Conservation (phyloP, 306 rosid species). For the Cicer yamashitae region DNA sequence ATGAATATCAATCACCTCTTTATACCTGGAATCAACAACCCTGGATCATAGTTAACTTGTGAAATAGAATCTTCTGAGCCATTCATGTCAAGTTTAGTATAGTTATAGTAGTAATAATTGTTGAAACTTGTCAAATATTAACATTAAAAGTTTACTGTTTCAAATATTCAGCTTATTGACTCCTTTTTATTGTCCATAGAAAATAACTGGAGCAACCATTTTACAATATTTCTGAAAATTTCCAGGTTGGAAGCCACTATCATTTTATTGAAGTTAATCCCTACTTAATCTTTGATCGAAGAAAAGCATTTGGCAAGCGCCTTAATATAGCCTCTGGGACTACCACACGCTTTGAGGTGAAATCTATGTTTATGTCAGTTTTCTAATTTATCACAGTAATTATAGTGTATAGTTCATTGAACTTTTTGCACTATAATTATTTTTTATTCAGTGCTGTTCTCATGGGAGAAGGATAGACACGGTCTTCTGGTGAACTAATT, state of each 20-base stretch:
- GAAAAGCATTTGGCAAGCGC: constrained; percentile 82
- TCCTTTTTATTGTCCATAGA: constrained; percentile 12
- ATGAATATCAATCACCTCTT: constrained; percentile 13
- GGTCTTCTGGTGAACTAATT: constrained; percentile 17
- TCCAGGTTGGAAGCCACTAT: constrained; percentile 97
- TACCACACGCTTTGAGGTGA: constrained; percentile 89
- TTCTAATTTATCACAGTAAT: constrained; percentile 24
- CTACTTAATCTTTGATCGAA: constrained; percentile 75
- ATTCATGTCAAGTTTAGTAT: constrained; percentile 14
- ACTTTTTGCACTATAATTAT: not conserved
- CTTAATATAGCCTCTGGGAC: constrained; percentile 91
- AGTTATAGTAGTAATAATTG: not conserved
- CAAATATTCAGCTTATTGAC: constrained; percentile 30
- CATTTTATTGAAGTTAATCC: constrained; percentile 92
- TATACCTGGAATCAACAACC: not conserved
- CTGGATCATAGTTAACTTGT: not conserved
- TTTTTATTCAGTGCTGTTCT: constrained; percentile 19
- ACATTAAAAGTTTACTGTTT: constrained; percentile 1
- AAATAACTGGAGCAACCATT: constrained; percentile 18
- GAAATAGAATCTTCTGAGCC: constrained; percentile 24
- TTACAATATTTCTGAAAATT: constrained; percentile 40
- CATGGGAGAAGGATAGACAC: constrained; percentile 14
- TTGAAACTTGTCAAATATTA: constrained; percentile 35
- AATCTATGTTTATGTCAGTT: constrained; percentile 30
- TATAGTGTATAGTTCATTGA: constrained; percentile 15